Base-by-base conservation (phyloP, 176 grass and related monocot species). In the Rhynchospora pubera region DNA sequence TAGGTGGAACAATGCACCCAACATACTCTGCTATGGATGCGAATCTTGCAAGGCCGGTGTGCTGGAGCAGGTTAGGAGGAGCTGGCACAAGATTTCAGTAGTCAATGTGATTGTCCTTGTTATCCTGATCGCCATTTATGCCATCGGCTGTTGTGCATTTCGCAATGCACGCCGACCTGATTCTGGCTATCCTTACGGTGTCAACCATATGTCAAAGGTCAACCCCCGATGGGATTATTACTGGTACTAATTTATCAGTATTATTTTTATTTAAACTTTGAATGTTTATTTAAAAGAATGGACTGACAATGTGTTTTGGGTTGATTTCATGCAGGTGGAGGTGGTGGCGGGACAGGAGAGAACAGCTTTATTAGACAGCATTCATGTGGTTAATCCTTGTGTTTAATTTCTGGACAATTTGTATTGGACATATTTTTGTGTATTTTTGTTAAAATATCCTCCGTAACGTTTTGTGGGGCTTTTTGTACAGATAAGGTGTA, bases 1-100 rank as follows among this genome's bases (percentile, higher is more conserved):
- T 81, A 86, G 62, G 84, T 99, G 96, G 96, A 99, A 93, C 87
- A 99, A 99, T 44, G 96, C 89, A 26, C 55, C 85, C 0, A 62
- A 57, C 79, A 84, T 93, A 61, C 96, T 99, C 43, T 99, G 96
- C 84, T 99, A 99, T 79, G 30, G 47, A 57, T 99, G 96, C 42
- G 78, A 99, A 68, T 95, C 96, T 0, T 99, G 96, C 96, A 99
- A 91, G 82, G 96, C 96, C 14, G 96, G 96, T 0, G 87, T 99
- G 21, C 88, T 99, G 81, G 96, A 99, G 90, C 91, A 95, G 89
- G 80, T 95, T 43, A 79, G 92, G 18, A 78, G 88, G 82, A 90
- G 93, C 82, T 99, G 96, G 96, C 96, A 99, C 90, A 93, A 91
- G 79, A 75, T 99, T 65, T 86, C 92, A 15, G 32, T 99, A 55